Conservation (phyloP, 192 early-diverging fungal genomes). For the Coemansia sp. region DNA sequence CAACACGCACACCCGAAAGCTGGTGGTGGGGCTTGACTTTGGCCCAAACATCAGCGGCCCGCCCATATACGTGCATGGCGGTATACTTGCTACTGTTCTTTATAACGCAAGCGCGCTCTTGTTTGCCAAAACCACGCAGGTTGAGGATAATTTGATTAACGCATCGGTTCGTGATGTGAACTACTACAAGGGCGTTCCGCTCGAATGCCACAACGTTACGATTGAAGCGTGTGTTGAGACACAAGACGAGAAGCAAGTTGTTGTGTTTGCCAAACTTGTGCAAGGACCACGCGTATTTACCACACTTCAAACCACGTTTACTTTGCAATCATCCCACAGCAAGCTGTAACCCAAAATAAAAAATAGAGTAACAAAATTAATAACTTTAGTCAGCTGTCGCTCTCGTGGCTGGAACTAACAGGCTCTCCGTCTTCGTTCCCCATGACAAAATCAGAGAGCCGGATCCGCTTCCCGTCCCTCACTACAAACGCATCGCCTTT, state of each 20-base stretch:
- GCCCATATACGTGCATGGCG: constrained; percentile 35
- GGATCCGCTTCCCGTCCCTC: constrained; percentile 35
- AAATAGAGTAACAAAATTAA: not conserved
- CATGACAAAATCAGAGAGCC: constrained; percentile 29
- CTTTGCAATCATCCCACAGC: constrained; percentile 1
- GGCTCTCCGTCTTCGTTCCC: constrained; percentile 11
- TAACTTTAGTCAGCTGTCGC: not conserved
- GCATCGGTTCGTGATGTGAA: constrained; percentile 16
- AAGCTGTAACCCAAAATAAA: constrained; percentile 14
- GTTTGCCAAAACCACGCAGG: constrained; percentile 1
- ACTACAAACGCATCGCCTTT: constrained; percentile 34
- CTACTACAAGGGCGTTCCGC: constrained; percentile 20
- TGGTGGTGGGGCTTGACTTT: constrained; percentile 19
- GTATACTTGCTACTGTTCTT: constrained; percentile 28
- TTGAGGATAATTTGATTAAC: not conserved
- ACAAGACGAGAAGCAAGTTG: not conserved
- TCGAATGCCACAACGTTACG: constrained; percentile 8
- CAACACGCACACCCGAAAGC: not conserved
- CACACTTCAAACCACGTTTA: constrained; percentile 31
- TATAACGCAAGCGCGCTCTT: constrained; percentile 25
- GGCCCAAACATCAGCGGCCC: constrained; percentile 13
- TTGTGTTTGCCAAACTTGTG: constrained; percentile 16
- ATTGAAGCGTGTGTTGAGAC: constrained; percentile 21
- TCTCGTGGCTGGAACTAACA: constrained; percentile 3
- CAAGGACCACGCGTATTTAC: constrained; percentile 1